A percentile compares a stretch with the other conserved stretches of the same genome.
Evolutionary conservation across 495 filamentous ascomycete genomes (phyloP).

Genomic region (Saxophila tyrrhenica): DNA sequence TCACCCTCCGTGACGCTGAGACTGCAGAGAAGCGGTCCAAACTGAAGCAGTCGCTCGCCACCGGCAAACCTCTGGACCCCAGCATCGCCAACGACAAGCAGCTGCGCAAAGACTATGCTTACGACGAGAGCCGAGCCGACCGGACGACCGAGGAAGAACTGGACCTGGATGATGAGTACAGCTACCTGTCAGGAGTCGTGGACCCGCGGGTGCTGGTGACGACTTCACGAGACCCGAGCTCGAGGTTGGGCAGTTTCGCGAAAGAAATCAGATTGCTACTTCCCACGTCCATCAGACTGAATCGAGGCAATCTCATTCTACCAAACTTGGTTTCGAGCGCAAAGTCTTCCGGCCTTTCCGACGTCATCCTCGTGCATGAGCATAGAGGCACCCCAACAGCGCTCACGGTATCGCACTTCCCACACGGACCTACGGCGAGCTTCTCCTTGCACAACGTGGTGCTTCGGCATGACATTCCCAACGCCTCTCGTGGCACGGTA

Average conservation of each 20-base stretch:
- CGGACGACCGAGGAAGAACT: constrained; percentile 50
- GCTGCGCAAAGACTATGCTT: constrained; percentile 82
- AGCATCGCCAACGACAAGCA: constrained; percentile 80
- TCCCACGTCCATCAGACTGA: constrained; percentile 80
- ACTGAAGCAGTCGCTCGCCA: constrained; percentile 73
- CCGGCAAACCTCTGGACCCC: constrained; percentile 73
- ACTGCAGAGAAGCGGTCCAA: constrained; percentile 82
- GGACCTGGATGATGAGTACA: constrained; percentile 93
- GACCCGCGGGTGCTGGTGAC: constrained; percentile 87
- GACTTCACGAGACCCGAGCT: constrained; percentile 77
- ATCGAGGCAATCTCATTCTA: constrained; percentile 81
- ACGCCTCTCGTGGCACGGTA: constrained; percentile 76
- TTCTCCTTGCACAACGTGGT: constrained; percentile 94
- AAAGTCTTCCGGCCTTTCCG: constrained; percentile 62
- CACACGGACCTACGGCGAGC: constrained; percentile 83
- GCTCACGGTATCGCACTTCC: constrained; percentile 79
- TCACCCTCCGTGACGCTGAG: constrained; percentile 80
- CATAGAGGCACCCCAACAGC: constrained; percentile 89
- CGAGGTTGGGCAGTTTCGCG: constrained; percentile 74
- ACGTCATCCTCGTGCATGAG: constrained; percentile 83
- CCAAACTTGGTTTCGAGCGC: constrained; percentile 74
- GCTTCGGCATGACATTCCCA: constrained; percentile 84
- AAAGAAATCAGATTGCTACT: constrained; percentile 91
- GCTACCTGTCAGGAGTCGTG: constrained; percentile 68
- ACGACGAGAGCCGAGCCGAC: constrained; percentile 67